Evolutionary conservation across 495 filamentous ascomycete genomes (phyloP).

Genomic region (Bacidia gigantensis): DNA sequence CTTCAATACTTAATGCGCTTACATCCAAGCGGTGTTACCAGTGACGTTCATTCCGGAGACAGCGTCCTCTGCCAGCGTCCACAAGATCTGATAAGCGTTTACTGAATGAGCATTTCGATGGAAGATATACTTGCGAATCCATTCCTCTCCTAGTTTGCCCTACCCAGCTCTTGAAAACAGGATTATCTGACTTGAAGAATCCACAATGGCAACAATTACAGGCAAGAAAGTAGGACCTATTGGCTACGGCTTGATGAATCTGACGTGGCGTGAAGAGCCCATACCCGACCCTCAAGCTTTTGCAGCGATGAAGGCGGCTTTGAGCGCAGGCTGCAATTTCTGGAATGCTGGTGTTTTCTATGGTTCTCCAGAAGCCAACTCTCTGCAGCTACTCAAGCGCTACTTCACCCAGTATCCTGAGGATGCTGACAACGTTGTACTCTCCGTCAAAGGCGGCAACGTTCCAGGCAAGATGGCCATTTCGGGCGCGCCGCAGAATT

Average conservation of each 20-base stretch:
- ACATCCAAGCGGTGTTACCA: too few relatives aligned
- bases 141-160: too few relatives aligned
- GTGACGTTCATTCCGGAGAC: too few relatives aligned
- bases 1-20: too few relatives aligned
- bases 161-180: too few relatives aligned
- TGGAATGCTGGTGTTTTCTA: slow-evolving; percentile 81
- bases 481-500: slow-evolving; percentile 48
- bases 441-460: slow-evolving; percentile 46
- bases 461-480: slow-evolving; percentile 23
- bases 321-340: slow-evolving; percentile 53
- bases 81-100: too few relatives aligned
- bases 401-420: slow-evolving; percentile 50
- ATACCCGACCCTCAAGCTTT: slow-evolving; percentile 48
- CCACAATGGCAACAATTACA: slow-evolving; percentile 29
- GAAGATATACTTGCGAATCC: too few relatives aligned
- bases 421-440: slow-evolving; percentile 43
- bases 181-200: too few relatives aligned
- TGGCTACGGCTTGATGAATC: slow-evolving; percentile 50
- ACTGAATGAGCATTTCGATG: too few relatives aligned
- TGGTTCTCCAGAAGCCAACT: slow-evolving; percentile 56
- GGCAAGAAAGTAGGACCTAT: slow-evolving; percentile 40
- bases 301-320: slow-evolving; percentile 50
- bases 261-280: slow-evolving; percentile 58
- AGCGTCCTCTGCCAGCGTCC: too few relatives aligned
- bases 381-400: slow-evolving; percentile 39